Base-by-base conservation (phyloP, 768 basidiomycete species). In the Mycena metata region DNA sequence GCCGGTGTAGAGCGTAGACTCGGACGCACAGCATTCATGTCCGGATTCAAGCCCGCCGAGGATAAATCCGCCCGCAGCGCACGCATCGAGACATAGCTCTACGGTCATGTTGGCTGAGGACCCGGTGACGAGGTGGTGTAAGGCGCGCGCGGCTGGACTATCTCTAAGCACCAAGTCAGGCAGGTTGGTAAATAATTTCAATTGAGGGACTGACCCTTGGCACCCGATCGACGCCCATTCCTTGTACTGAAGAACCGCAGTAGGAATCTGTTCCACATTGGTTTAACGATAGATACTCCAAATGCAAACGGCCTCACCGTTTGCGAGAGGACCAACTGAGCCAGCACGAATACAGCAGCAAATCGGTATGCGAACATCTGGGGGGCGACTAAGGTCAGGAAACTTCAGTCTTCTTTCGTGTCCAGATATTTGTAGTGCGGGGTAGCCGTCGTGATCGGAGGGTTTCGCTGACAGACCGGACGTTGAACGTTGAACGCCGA, bases 21-120 rank as follows among this genome's bases (percentile, higher is more conserved):
- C 30, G 15, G 39, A 39, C 75, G 36, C 19, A 74, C 75, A 76
- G 33, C 75, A 76, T 69, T 76, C 73, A 15, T 60, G 52, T 2
- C 71, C 73, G 39, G 64, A 75, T 33, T 75, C 74, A 21, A 75
- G 46, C 6, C 73, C 74, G 17, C 58, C 74, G n/a, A 75, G 67
- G 6, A 55, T 39, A 42, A 63, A 75, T 30, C 69, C 71, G 16
- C 30, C 41, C 26, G 64, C 60, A 24, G 39, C 51, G 58, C 74
- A 75, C 8, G 60, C 21, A 58, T 71, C 73, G 42, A 75, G 64
- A 45, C 74, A 75, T 35, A 45, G 67, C 43, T 72, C 65, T 35
- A 75, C 73, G 3, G 71, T 74, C 41, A 60, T 67, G 58, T 45
- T 60, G 51, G 54, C 19, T 17, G 36, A 43, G 49, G 58, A 67